Conservation (phyloP, 2,329 filamentous ascomycete species). For the Paracoccidioides brasiliensis region DNA sequence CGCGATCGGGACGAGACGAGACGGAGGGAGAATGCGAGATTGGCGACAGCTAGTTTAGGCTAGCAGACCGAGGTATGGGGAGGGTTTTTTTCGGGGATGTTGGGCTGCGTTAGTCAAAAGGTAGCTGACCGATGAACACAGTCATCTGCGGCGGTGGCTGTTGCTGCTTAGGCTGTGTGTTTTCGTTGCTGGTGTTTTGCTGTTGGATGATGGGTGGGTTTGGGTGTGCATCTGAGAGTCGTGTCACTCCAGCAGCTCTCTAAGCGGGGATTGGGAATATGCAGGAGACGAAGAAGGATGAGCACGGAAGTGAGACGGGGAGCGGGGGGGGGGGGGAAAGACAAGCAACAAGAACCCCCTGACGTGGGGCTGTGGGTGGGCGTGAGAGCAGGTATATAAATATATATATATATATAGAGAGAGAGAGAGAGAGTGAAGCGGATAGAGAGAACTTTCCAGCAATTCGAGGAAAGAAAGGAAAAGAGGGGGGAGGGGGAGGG, state of each 20-base stretch:
- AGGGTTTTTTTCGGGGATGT: not conserved
- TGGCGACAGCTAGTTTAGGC: no score
- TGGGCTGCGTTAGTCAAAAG: not conserved
- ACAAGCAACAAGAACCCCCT: not conserved
- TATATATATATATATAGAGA: no score
- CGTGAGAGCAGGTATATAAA: no score
- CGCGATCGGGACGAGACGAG: not conserved
- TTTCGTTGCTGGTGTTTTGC: not conserved
- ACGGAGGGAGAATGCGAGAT: not conserved
- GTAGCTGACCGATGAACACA: not conserved
- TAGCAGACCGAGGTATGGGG: no score
- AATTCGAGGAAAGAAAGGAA: not conserved
- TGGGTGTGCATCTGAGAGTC: not conserved
- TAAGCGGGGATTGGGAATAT: not conserved
- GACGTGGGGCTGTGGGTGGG: no score
- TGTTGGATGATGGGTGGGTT: not conserved
- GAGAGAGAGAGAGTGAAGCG: not conserved
- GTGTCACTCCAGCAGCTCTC: not conserved
- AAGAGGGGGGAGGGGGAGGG: not conserved
- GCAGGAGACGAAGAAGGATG: not conserved
- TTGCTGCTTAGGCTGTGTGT: no score
- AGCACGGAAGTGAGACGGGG: not conserved
- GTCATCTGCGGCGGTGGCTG: not conserved
- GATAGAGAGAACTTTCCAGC: not conserved
- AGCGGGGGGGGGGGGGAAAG: not conserved